Percentiles rank a stretch among this genome's conserved stretches.
Evolutionary conservation across 2,329 filamentous ascomycete genomes (phyloP).

Genomic region (Verticillium zaregamsianum): DNA sequence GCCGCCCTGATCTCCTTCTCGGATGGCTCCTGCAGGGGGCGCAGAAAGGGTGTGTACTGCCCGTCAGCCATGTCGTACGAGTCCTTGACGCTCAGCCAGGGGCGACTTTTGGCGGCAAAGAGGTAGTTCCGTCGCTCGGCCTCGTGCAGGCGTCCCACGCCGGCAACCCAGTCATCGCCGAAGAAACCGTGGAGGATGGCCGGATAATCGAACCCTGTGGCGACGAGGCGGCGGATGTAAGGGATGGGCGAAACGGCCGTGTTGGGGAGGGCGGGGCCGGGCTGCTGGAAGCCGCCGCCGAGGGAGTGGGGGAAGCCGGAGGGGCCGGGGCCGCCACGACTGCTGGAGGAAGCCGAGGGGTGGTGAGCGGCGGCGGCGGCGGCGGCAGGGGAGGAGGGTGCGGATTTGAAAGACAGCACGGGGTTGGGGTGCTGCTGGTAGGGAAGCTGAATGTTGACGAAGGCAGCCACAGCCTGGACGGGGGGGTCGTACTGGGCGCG

Average conservation of each 20-base stretch:
- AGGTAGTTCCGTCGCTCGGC: conserved; percentile 90
- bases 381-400: conserved; percentile 29
- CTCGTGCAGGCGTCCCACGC: conserved; percentile 79
- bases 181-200: conserved; percentile 93
- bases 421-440: conserved; percentile 63
- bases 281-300: conserved; percentile 13
- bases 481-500: conserved; percentile 78
- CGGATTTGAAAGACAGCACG: conserved; percentile 32
- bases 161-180: conserved; percentile 83
- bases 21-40: conserved; percentile 71
- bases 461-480: conserved; percentile 84
- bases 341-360: conserved; percentile 20
- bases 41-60: conserved; percentile 83
- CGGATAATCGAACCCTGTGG: conserved; percentile 84
- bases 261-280: conserved; percentile 21
- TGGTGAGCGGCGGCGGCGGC: conserved; percentile 18
- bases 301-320: conserved; percentile 24
- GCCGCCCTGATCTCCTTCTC: conserved; percentile 79
- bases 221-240: conserved; percentile 84
- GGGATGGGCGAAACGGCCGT: conserved; percentile 67
- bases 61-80: conserved; percentile 84
- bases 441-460: conserved; percentile 87
- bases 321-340: conserved; percentile 11
- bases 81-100: conserved; percentile 83
- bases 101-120: conserved; percentile 89